phyloP scores from a whole-genome alignment of 192 early-diverging fungal species.

The Thamnidium elegans region DNA sequence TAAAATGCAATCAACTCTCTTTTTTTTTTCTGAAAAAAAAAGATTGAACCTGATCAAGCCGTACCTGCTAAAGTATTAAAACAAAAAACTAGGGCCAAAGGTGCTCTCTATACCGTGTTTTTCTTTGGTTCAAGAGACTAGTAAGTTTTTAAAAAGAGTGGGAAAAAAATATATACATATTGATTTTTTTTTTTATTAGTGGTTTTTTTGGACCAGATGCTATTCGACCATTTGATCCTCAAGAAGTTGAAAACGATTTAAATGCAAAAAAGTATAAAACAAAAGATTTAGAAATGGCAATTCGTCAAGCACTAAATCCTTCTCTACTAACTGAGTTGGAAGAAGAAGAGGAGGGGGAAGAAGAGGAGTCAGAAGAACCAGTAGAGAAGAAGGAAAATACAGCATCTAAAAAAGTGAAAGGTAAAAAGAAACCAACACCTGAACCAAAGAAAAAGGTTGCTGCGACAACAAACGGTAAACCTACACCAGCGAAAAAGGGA shows the following conservation, averaged over 20 bases:
- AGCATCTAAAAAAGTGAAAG: not conserved
- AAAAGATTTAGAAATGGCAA: constrained; percentile 34
- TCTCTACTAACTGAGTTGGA: not conserved
- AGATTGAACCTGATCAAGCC: constrained; percentile 40
- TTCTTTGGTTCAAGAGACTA: constrained; percentile 46
- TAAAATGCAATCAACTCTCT: not conserved
- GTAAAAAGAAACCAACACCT: not conserved
- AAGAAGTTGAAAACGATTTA: constrained; percentile 25
- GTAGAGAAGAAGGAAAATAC: not conserved
- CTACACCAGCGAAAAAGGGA: not conserved
- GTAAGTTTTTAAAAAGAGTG: constrained; percentile 28
- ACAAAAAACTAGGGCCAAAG: constrained; percentile 39
- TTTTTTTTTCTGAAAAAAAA: not conserved
- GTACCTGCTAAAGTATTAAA: constrained; percentile 34
- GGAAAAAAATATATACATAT: not conserved
- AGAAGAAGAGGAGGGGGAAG: constrained; percentile 26
- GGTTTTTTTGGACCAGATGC: constrained; percentile 40
- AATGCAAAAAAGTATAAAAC: constrained; percentile 39
- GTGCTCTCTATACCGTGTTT: constrained; percentile 33
- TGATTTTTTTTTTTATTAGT: constrained; percentile 15
- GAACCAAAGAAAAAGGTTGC: not conserved
- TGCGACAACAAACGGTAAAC: not conserved
- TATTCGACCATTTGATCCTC: constrained; percentile 35
- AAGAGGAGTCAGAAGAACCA: constrained; percentile 18
- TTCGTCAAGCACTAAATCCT: constrained; percentile 35